Conservation (phyloP, 2,329 filamentous ascomycete genomes). For the Xylariaceae sp. region DNA sequence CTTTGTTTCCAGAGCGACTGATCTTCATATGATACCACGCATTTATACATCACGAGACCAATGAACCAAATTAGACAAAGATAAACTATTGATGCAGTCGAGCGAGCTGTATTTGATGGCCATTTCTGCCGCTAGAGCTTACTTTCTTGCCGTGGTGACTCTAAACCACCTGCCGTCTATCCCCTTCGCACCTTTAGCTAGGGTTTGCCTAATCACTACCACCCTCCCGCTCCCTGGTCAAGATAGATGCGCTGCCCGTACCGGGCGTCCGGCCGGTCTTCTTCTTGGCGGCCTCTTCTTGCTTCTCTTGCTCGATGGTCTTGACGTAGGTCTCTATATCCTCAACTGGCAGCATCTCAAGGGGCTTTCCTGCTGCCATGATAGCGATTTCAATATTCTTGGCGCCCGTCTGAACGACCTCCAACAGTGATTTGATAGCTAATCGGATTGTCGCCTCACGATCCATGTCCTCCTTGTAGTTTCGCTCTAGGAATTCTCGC, state of each 20-base stretch:
- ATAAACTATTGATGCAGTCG: background rate
- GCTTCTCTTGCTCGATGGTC: slow-evolving; percentile 98
- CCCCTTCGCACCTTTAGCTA: background rate
- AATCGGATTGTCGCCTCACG: slow-evolving; percentile 92
- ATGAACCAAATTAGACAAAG: slow-evolving; percentile 13
- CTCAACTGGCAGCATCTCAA: slow-evolving; percentile 92
- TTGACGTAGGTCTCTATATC: slow-evolving; percentile 98
- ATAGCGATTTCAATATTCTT: slow-evolving; percentile 99
- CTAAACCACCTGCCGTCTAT: slow-evolving; percentile 2
- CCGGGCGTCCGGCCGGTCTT: slow-evolving; percentile 75
- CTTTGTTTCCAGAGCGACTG: slow-evolving; percentile 24
- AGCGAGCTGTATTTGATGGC: slow-evolving; percentile 8
- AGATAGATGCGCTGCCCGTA: slow-evolving; percentile 66
- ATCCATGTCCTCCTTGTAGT: slow-evolving; percentile 98
- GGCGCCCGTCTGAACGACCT: slow-evolving; percentile 96
- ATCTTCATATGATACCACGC: slow-evolving; percentile 34
- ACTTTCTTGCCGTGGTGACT: slow-evolving; percentile 10
- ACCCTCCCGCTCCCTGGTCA: slow-evolving; percentile 57
- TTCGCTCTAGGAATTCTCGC: slow-evolving; percentile 95
- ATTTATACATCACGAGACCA: slow-evolving; percentile 23
- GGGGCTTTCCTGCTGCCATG: slow-evolving; percentile 85
- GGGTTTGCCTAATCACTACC: slow-evolving; percentile 26
- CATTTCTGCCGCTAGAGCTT: slow-evolving; percentile 1
- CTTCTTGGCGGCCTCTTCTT: slow-evolving; percentile 97
- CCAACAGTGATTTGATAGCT: slow-evolving; percentile 94